These are phyloP conservation scores for Blastomyces percursus DNA, from an alignment of 2,329 filamentous ascomycete species.

Conservation along the genomic window DNA sequence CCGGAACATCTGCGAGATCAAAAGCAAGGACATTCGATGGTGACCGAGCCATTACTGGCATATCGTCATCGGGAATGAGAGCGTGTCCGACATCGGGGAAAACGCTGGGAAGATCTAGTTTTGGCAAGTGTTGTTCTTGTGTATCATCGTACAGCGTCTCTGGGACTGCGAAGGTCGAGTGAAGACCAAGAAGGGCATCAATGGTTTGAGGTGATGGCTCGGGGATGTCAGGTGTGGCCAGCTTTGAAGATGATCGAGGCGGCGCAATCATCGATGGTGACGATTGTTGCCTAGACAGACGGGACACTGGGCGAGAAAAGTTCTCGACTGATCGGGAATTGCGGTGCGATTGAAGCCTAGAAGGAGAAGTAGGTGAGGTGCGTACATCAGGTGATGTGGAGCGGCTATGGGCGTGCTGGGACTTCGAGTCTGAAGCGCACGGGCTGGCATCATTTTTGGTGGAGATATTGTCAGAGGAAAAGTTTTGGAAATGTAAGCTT, in stretches of 20 bases:
- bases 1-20: constrained; percentile 36
- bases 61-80: constrained; percentile 34
- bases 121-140: constrained; percentile 15
- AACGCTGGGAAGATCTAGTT: constrained; percentile 21
- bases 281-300: constrained; percentile 26
- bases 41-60: constrained; percentile 29
- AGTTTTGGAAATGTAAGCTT: constrained; percentile 32
- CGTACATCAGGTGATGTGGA: constrained; percentile 25
- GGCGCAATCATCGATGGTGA: constrained; percentile 32
- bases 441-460: constrained; percentile 6
- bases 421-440: constrained; percentile 10
- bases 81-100: constrained; percentile 27
- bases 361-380: constrained; percentile 20
- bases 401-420: constrained; percentile 14
- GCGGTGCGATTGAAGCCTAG: constrained; percentile 17
- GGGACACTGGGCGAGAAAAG: constrained; percentile 44
- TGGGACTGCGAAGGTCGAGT: constrained; percentile 21
- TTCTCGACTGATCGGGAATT: constrained; percentile 40
- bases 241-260: constrained; percentile 29
- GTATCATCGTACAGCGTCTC: constrained; percentile 22
- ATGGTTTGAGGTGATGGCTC: constrained; percentile 32
- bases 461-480: constrained; percentile 24
- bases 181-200: constrained; percentile 30
- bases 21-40: constrained; percentile 31
- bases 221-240: constrained; percentile 20